phyloP scores from a whole-genome alignment of 345 rosid genomes.

The Capsella bursapastoris region DNA sequence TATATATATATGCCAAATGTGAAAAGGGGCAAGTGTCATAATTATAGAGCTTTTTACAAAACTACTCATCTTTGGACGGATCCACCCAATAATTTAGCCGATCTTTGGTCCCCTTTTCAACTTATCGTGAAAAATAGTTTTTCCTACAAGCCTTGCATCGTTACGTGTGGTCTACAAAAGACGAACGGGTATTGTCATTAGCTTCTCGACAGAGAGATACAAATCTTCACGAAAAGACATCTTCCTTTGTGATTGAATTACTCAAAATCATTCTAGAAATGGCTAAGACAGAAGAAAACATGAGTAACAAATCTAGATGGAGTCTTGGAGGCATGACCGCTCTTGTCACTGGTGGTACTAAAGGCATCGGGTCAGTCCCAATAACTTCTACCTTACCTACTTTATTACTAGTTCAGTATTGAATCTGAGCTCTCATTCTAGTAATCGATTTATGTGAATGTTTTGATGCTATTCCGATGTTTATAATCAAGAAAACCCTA shows the following conservation, averaged over 20 bases:
- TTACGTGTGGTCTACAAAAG: not conserved
- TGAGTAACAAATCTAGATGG: conserved; percentile 34
- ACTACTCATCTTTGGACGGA: no score
- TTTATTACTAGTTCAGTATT: not conserved
- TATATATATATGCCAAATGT: no score
- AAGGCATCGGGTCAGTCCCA: conserved; percentile 31
- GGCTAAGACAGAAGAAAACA: conserved; percentile 3
- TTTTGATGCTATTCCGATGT: not conserved
- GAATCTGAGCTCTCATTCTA: not conserved
- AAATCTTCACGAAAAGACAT: not conserved
- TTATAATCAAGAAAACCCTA: not conserved
- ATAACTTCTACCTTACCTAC: not conserved
- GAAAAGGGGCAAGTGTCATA: no score
- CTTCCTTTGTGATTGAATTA: not conserved
- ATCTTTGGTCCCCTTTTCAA: no score
- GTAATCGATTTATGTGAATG: not conserved
- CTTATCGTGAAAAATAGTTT: not conserved
- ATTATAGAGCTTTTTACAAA: no score
- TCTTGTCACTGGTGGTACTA: conserved; percentile 42
- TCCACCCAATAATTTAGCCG: no score
- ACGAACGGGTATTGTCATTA: not conserved
- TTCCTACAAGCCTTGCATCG: not conserved
- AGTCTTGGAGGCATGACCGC: conserved; percentile 38
- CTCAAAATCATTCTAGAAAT: not conserved
- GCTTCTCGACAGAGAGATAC: not conserved